A percentile compares a stretch with the other conserved stretches of the same genome.
phyloP scores from a whole-genome alignment of 23 red algal species.

The Gracilaria domingensis region DNA sequence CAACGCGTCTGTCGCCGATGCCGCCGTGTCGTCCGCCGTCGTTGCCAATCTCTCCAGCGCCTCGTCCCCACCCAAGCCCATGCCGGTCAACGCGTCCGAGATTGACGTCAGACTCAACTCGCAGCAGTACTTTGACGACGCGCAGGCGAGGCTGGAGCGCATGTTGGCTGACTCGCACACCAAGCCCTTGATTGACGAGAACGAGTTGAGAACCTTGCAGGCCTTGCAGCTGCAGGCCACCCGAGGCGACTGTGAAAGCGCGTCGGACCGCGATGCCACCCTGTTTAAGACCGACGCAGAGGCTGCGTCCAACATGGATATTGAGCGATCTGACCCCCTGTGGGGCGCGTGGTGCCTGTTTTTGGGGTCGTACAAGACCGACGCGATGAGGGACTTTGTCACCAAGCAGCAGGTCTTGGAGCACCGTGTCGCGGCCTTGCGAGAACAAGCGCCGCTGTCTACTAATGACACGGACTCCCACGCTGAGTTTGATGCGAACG shows the following conservation, averaged over 20 bases:
- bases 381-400: slow-evolving; percentile 80
- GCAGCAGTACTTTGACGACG: slow-evolving; percentile 60
- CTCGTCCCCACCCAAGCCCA: background rate
- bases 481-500: slow-evolving; percentile 40
- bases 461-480: background rate
- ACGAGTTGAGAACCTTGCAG: slow-evolving; percentile 71
- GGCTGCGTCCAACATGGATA: slow-evolving; percentile 71
- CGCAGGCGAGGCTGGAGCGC: slow-evolving; percentile 17
- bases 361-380: slow-evolving; percentile 77
- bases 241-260: slow-evolving; percentile 72
- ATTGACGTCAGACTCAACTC: slow-evolving; percentile 58
- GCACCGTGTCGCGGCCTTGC: slow-evolving; percentile 37
- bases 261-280: slow-evolving; percentile 41
- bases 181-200: slow-evolving; percentile 54
- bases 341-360: slow-evolving; percentile 87
- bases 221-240: slow-evolving; percentile 78
- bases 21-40: background rate
- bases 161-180: slow-evolving; percentile 42
- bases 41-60: background rate
- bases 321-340: slow-evolving; percentile 64
- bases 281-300: slow-evolving; percentile 84
- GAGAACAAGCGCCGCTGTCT: background rate
- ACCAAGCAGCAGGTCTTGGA: slow-evolving; percentile 68
- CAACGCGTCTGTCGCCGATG: background rate
- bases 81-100: slow-evolving; percentile 29